These are phyloP conservation scores for Pinus tabuliformis DNA, from an alignment of 75 land plant genomes.

Conservation along the genomic window DNA sequence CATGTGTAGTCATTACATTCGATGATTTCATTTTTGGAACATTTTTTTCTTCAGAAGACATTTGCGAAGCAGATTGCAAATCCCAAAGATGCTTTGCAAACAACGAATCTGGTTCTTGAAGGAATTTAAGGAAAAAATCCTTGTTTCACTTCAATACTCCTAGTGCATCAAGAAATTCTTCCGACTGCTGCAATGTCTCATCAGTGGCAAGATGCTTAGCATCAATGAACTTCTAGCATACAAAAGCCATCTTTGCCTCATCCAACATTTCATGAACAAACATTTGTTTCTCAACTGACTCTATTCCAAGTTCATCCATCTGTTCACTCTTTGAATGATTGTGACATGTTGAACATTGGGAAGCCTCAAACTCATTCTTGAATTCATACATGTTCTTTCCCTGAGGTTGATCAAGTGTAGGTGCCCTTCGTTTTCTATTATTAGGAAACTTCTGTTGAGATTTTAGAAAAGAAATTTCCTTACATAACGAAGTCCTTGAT, in stretches of 20 bases:
- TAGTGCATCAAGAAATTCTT: slow-evolving; percentile 68
- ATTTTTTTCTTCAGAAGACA: slow-evolving; percentile 12
- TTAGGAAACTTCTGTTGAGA: background rate
- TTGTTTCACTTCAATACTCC: slow-evolving; percentile 71
- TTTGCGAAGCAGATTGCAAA: slow-evolving; percentile 12
- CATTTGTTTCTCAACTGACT: slow-evolving; percentile 12
- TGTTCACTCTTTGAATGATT: background rate
- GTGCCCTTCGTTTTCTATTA: background rate
- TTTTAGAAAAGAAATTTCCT: background rate
- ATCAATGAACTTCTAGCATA: slow-evolving; percentile 49
- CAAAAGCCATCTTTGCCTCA: slow-evolving; percentile 34
- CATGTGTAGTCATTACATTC: slow-evolving; percentile 1
- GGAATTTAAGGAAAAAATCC: slow-evolving; percentile 66
- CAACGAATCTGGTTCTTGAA: slow-evolving; percentile 63
- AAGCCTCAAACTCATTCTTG: slow-evolving; percentile 72
- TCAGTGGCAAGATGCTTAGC: slow-evolving; percentile 48
- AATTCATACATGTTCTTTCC: slow-evolving; percentile 60
- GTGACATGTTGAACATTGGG: slow-evolving; percentile 20
- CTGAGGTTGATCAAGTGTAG: slow-evolving; percentile 27
- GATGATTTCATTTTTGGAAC: slow-evolving; percentile 20
- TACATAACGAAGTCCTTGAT: background rate
- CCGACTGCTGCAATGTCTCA: slow-evolving; percentile 50
- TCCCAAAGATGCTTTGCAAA: slow-evolving; percentile 54
- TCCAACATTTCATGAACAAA: slow-evolving; percentile 21
- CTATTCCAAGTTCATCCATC: slow-evolving; percentile 17